Conservation (phyloP, 495 filamentous ascomycete genomes). For the Penicilliopsis zonata region DNA sequence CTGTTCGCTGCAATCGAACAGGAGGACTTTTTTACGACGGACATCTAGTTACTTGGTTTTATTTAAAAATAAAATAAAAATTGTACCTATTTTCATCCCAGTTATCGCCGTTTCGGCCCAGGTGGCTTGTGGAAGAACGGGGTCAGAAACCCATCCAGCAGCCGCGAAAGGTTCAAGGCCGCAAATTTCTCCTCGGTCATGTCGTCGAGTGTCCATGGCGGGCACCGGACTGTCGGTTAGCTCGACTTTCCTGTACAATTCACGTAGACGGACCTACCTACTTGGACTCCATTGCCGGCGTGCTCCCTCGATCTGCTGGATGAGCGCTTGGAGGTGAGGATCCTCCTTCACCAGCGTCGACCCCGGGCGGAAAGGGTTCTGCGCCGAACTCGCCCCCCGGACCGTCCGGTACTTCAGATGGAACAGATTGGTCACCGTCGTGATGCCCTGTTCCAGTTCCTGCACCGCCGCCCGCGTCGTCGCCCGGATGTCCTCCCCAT, state of each 20-base stretch:
- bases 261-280: not conserved
- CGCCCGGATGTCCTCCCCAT: not conserved
- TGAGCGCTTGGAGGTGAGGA: not conserved
- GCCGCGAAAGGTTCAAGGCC: not conserved
- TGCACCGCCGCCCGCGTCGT: slow-evolving; percentile 1
- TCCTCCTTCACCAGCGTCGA: not conserved
- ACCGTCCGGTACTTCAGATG: not conserved
- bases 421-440: not conserved
- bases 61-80: not conserved
- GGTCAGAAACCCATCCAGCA: not conserved
- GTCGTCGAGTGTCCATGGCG: not conserved
- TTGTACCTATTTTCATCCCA: not conserved
- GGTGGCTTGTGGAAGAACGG: slow-evolving; percentile 1
- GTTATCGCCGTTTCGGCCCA: not conserved
- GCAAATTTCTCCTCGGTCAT: not conserved
- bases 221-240: not conserved
- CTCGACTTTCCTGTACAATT: not conserved
- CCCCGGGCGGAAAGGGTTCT: not conserved
- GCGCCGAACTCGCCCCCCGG: not conserved
- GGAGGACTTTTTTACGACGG: slow-evolving; percentile 42
- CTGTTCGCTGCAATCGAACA: slow-evolving; percentile 29
- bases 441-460: slow-evolving; percentile 1
- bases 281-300: not conserved
- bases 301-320: not conserved
- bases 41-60: slow-evolving; percentile 15